A percentile compares a stretch with the other conserved stretches of the same genome.
These are phyloP conservation scores for Yamadazyma diddensiae DNA, from an alignment of 1,139 yeast genomes.

Conservation along the genomic window DNA sequence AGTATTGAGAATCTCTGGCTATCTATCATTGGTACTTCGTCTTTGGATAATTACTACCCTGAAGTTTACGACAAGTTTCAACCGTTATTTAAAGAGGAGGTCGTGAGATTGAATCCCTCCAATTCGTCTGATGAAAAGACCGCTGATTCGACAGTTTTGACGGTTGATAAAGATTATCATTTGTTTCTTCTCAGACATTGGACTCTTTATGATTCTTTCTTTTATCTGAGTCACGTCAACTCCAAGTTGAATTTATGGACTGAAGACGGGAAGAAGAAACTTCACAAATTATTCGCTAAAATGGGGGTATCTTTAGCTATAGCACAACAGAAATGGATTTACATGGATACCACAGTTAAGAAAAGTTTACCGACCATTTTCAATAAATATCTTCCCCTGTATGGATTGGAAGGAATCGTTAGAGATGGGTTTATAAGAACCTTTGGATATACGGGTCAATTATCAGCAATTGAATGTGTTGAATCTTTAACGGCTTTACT, in stretches of 20 bases:
- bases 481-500: conserved; percentile 83
- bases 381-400: conserved; percentile 64
- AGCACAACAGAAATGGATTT: conserved; percentile 91
- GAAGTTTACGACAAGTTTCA: conserved; percentile 70
- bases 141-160: conserved; percentile 64
- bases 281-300: conserved; percentile 89
- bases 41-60: conserved; percentile 73
- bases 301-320: conserved; percentile 92
- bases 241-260: conserved; percentile 88
- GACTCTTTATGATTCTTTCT: conserved; percentile 88
- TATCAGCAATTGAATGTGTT: conserved; percentile 91
- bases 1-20: conserved; percentile 74
- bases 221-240: conserved; percentile 85
- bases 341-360: conserved; percentile 80
- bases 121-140: conserved; percentile 33
- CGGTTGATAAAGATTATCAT: conserved; percentile 80
- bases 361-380: conserved; percentile 70
- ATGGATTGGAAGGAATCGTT: conserved; percentile 80
- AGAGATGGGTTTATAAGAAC: conserved; percentile 84
- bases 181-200: conserved; percentile 87
- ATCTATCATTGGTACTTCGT: conserved; percentile 83
- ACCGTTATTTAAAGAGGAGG: conserved; percentile 82
- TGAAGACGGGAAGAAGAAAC: conserved; percentile 81
- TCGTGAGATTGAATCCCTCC: conserved; percentile 56
- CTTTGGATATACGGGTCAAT: conserved; percentile 81